phyloP scores from a whole-genome alignment of 768 basidiomycete species.

The Boletus subparvulus region DNA sequence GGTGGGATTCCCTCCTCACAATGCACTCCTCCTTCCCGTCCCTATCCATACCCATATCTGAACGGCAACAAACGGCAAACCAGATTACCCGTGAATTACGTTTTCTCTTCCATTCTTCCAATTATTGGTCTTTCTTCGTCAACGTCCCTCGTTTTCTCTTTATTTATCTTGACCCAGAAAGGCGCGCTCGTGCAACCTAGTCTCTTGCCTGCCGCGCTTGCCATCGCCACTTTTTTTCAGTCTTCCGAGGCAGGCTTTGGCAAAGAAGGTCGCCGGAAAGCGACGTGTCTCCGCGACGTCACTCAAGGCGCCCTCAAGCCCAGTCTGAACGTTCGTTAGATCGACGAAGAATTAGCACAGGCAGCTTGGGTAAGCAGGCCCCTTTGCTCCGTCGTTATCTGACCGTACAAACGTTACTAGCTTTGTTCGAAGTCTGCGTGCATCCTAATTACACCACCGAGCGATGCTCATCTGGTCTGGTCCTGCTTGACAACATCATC shows the following conservation, averaged over 20 bases:
- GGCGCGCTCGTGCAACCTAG: slow-evolving; percentile 65
- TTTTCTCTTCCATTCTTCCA: slow-evolving; percentile 62
- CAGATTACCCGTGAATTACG: slow-evolving; percentile 56
- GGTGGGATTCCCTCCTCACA: slow-evolving; percentile 73
- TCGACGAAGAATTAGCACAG: slow-evolving; percentile 72
- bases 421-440: slow-evolving; percentile 70
- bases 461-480: slow-evolving; percentile 56
- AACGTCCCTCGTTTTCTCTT: slow-evolving; percentile 68
- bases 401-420: slow-evolving; percentile 49
- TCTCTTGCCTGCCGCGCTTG: slow-evolving; percentile 59
- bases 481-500: slow-evolving; percentile 67
- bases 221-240: slow-evolving; percentile 66
- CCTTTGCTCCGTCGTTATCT: slow-evolving; percentile 4
- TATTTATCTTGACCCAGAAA: slow-evolving; percentile 54
- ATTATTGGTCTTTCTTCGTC: slow-evolving; percentile 74
- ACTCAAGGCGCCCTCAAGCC: slow-evolving; percentile 71
- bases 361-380: slow-evolving; percentile 65
- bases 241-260: slow-evolving; percentile 63
- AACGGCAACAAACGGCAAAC: slow-evolving; percentile 47
- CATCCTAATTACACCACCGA: slow-evolving; percentile 59
- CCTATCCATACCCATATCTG: slow-evolving; percentile 36
- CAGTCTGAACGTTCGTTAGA: slow-evolving; percentile 67
- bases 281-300: slow-evolving; percentile 60
- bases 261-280: slow-evolving; percentile 50
- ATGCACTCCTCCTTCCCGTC: slow-evolving; percentile 45